These are phyloP conservation scores for Chlamydomonas asymmetrica DNA, from an alignment of 139 green algal genomes.

Conservation along the genomic window DNA sequence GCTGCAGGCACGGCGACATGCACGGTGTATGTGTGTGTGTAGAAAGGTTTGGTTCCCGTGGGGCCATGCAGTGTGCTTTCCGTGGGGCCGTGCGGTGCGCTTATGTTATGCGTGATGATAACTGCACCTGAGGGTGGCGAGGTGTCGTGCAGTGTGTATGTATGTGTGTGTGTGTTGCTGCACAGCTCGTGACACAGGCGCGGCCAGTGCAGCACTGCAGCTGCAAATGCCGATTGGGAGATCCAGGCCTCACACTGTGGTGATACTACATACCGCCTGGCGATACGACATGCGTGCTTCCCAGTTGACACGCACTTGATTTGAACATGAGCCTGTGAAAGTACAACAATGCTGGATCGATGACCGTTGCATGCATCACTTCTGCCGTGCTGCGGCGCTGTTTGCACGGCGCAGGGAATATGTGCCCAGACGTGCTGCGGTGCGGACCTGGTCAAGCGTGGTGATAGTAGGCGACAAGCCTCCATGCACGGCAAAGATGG, in stretches of 20 bases:
- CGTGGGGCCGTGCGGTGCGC: background rate
- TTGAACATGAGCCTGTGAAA: too few relatives aligned
- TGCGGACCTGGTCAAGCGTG: conserved; percentile 91
- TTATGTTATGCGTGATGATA: background rate
- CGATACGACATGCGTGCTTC: background rate
- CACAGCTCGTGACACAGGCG: too few relatives aligned
- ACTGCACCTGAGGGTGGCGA: background rate
- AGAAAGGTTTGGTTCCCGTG: background rate
- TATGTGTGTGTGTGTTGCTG: too few relatives aligned
- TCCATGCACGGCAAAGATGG: conserved; percentile 96
- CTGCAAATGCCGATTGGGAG: too few relatives aligned
- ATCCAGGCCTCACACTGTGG: too few relatives aligned
- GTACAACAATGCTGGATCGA: too few relatives aligned
- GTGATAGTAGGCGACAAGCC: conserved; percentile 94
- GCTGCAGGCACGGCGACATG: background rate
- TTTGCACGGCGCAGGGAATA: too few relatives aligned
- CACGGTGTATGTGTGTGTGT: background rate
- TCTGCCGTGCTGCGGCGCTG: background rate
- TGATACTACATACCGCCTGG: background rate
- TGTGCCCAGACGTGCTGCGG: background rate
- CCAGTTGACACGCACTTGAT: too few relatives aligned
- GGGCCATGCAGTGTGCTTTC: background rate
- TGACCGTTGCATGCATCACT: too few relatives aligned
- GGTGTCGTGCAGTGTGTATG: too few relatives aligned
- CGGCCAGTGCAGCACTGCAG: too few relatives aligned